phyloP scores from a whole-genome alignment of 2,329 filamentous ascomycete species.

The Nemania serpens region DNA sequence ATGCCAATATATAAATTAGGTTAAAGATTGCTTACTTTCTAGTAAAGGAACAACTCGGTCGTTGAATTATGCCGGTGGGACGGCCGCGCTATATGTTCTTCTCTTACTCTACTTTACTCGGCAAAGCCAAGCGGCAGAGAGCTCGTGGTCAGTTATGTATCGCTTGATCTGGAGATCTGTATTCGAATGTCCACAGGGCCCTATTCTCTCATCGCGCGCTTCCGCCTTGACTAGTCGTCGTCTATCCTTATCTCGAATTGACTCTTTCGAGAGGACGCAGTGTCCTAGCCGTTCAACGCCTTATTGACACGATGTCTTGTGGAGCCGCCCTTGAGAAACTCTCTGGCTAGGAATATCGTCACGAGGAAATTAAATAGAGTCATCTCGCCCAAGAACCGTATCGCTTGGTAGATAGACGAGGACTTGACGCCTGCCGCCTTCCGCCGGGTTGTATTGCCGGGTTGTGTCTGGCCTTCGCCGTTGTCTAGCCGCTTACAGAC shows the following conservation, averaged over 20 bases:
- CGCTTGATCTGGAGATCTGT: neutral
- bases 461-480: slow-evolving; percentile 1
- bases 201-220: neutral
- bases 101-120: neutral
- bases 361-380: slow-evolving; percentile 25
- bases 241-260: neutral
- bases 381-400: slow-evolving; percentile 23
- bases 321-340: slow-evolving; percentile 28
- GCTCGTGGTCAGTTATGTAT: neutral
- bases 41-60: neutral
- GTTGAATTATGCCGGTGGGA: neutral
- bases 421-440: neutral
- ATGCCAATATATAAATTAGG: too few species aligned
- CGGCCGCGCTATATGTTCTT: neutral
- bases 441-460: neutral
- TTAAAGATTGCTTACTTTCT: too few species aligned
- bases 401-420: slow-evolving; percentile 6
- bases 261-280: neutral
- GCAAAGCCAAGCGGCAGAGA: neutral
- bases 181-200: neutral
- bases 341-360: slow-evolving; percentile 15
- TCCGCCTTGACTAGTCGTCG: neutral
- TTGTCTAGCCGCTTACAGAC: slow-evolving; percentile 52
- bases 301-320: slow-evolving; percentile 29
- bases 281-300: slow-evolving; percentile 19